Base-by-base conservation (phyloP, 202 grass and related monocot species). In the Carex arenaria region DNA sequence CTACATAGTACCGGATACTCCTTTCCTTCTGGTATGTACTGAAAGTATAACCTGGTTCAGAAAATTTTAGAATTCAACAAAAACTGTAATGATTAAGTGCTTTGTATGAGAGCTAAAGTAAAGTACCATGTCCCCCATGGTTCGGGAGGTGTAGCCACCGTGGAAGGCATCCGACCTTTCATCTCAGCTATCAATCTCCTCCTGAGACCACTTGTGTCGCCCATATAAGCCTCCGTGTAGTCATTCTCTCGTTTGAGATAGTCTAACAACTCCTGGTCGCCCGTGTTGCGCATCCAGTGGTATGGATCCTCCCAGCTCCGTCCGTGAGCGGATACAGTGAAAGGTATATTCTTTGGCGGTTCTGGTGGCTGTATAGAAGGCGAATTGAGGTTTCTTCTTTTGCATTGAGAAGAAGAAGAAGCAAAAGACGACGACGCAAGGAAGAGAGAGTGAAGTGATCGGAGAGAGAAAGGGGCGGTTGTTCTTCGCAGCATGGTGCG, bases 271-370 rank as follows among this genome's bases (percentile, higher is more conserved):
- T 90, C 91, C 56, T 84, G 88, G 73, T 95, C 93, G 77, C 78
- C 85, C 43, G 89, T 95, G 88, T 93, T 87, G 72, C 89, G 85
- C 96, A 98, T 95, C 93, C 96, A 98, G 56, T 87, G 89, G 86
- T 90, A 98, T 1, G 91, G 89, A 79, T 98, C 96, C 53, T 76
- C 92, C 96, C 96, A 98, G 56, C 83, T 88, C 80, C 72, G 84
- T 61, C 93, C 93, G 36, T 98, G 91, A 61, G 86, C 88, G 61
- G 93, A 86, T 40, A 86, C 89, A 28, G 81, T 86, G 88, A 92
- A 93, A 66, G 93, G 93, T 32, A 95, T 85, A 84, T 92, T 93
- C 91, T 89, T 98, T 85, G 93, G 82, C 32, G 81, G 86, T 7
- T 86, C 87, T 10, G 81, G 86, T 31, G 79, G 84, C 32, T 78